These are phyloP conservation scores for Pelargonium nanum DNA, from an alignment of 345 rosid genomes.

Conservation along the genomic window DNA sequence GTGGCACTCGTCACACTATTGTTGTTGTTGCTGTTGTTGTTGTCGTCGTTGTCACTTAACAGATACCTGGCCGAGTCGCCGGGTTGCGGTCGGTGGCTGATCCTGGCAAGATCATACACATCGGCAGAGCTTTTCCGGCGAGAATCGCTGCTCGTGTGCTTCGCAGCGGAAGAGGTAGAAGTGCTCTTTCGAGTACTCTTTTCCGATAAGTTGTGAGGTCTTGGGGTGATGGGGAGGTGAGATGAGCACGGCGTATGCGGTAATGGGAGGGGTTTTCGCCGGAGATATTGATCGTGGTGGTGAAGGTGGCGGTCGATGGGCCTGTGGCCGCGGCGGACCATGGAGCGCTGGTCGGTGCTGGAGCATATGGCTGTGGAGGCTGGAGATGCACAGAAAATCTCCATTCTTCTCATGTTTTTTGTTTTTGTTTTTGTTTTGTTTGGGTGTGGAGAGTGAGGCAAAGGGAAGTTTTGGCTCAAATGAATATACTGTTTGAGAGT, in stretches of 20 bases:
- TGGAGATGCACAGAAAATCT: constrained; percentile 73
- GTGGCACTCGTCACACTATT: not conserved
- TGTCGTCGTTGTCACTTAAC: not conserved
- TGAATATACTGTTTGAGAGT: no score
- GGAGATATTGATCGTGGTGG: constrained; percentile 5
- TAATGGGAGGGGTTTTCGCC: not conserved
- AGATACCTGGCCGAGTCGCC: not conserved
- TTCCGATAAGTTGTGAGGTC: constrained; percentile 14
- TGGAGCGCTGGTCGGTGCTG: constrained; percentile 41
- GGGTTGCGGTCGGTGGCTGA: not conserved
- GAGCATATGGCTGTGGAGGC: constrained; percentile 67
- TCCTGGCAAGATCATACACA: not conserved
- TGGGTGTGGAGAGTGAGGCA: no score
- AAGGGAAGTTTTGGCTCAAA: no score
- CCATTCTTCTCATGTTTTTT: constrained; percentile 31
- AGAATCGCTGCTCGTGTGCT: not conserved
- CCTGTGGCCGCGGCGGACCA: constrained; percentile 20
- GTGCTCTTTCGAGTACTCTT: not conserved
- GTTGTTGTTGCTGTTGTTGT: no score
- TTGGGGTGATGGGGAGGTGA: constrained; percentile 31
- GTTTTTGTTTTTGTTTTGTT: no score
- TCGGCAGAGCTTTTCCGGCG: not conserved
- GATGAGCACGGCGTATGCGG: constrained; percentile 15
- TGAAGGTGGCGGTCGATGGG: constrained; percentile 11
- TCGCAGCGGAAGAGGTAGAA: not conserved